Conservation (phyloP, 768 basidiomycete species). For the Termitomyces sp. region DNA sequence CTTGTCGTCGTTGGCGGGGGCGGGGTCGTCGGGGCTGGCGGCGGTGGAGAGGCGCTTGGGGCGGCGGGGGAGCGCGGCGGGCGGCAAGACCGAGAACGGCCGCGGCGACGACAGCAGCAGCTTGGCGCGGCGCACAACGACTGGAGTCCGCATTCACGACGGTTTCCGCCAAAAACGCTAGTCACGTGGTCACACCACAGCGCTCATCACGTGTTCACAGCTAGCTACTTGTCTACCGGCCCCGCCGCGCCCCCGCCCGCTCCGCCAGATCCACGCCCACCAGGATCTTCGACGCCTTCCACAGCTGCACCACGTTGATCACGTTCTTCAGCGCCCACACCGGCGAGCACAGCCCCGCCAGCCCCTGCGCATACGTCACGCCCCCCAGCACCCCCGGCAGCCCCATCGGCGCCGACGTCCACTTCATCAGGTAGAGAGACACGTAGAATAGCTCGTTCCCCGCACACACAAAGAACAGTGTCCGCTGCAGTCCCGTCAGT, state of each 20-base stretch:
- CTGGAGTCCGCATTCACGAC: slow-evolving; percentile 31
- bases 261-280: slow-evolving; percentile 92
- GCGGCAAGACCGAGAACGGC: slow-evolving; percentile 8
- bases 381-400: slow-evolving; percentile 24
- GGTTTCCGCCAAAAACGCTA: slow-evolving; percentile 12
- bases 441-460: slow-evolving; percentile 97
- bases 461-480: slow-evolving; percentile 89
- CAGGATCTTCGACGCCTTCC: slow-evolving; percentile 95
- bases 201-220: slow-evolving; percentile 9
- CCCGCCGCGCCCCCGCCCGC: slow-evolving; percentile 57
- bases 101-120: slow-evolving; percentile 26
- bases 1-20: slow-evolving; percentile 34
- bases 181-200: too few species aligned
- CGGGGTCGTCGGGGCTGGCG: slow-evolving; percentile 10
- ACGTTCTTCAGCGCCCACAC: slow-evolving; percentile 82
- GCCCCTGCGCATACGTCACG: slow-evolving; percentile 72
- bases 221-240: slow-evolving; percentile 12
- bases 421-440: slow-evolving; percentile 88
- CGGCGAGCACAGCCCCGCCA: slow-evolving; percentile 59
- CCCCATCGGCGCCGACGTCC: slow-evolving; percentile 68
- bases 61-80: slow-evolving; percentile 4
- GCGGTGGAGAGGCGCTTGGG: slow-evolving; percentile 8
- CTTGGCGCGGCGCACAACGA: slow-evolving; percentile 30
- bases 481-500: slow-evolving; percentile 42
- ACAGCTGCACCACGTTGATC: slow-evolving; percentile 93